phyloP scores from a whole-genome alignment of 768 basidiomycete species.

The Symmetrospora coprosmae region DNA sequence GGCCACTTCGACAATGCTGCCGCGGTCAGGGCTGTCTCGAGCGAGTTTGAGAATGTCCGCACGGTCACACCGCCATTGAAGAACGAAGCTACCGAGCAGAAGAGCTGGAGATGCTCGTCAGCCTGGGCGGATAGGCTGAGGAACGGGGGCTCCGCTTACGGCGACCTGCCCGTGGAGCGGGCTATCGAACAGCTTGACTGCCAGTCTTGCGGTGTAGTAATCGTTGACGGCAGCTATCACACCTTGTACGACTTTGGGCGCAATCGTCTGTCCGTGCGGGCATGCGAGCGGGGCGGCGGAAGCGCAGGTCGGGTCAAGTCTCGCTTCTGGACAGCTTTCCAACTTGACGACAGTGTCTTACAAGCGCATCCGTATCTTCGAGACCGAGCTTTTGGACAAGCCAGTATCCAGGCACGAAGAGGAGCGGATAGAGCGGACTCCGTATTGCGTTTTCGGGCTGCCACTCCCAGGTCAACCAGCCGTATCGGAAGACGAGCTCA shows the following conservation, averaged over 20 bases:
- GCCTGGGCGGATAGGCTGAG: neutral
- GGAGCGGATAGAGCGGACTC: constrained; percentile 62
- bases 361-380: constrained; percentile 50
- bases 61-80: constrained; percentile 75
- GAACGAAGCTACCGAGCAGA: constrained; percentile 65
- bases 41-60: constrained; percentile 77
- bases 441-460: constrained; percentile 49
- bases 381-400: constrained; percentile 47
- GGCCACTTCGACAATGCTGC: constrained; percentile 63
- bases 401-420: constrained; percentile 70
- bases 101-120: neutral
- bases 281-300: neutral
- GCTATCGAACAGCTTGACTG: constrained; percentile 31
- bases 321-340: neutral
- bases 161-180: neutral
- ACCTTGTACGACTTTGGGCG: constrained; percentile 43
- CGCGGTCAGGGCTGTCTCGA: constrained; percentile 73
- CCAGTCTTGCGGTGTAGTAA: constrained; percentile 53
- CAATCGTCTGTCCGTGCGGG: constrained; percentile 44
- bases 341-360: constrained; percentile 40
- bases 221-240: constrained; percentile 54
- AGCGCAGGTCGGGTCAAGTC: neutral
- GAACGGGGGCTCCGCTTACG: neutral
- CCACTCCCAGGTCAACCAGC: constrained; percentile 96
- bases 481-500: constrained; percentile 74